phyloP scores from a whole-genome alignment of 345 rosid species.

The rapeseed (Brassica napus) region Da-Ae NC_063438.1:13167001-13167500 shows the following conservation, averaged over 20 bases:
- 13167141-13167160: constrained; percentile 57
- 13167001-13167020: constrained; percentile 59
- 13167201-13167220: constrained; percentile 66
- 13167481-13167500: too few relatives aligned
- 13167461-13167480: too few relatives aligned
- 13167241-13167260: constrained; percentile 53
- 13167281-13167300: constrained; percentile 51
- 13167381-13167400: constrained; percentile 25
- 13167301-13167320: constrained; percentile 23
- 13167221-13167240: constrained; percentile 48
- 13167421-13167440: constrained; percentile 6
- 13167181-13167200: constrained; percentile 72
- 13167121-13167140: constrained; percentile 71
- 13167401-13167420: constrained; percentile 23
- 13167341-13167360: background rate
- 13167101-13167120: constrained; percentile 56
- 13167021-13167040: constrained; percentile 64
- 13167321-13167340: constrained; percentile 20
- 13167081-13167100: constrained; percentile 54
- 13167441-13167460: too few relatives aligned
- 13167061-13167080: constrained; percentile 71
- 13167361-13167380: constrained; percentile 23
- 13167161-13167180: constrained; percentile 54
- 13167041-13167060: constrained; percentile 57
- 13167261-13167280: constrained; percentile 54